Conservation (phyloP, 208 protist genomes). For the Eutreptiella sp. region DNA sequence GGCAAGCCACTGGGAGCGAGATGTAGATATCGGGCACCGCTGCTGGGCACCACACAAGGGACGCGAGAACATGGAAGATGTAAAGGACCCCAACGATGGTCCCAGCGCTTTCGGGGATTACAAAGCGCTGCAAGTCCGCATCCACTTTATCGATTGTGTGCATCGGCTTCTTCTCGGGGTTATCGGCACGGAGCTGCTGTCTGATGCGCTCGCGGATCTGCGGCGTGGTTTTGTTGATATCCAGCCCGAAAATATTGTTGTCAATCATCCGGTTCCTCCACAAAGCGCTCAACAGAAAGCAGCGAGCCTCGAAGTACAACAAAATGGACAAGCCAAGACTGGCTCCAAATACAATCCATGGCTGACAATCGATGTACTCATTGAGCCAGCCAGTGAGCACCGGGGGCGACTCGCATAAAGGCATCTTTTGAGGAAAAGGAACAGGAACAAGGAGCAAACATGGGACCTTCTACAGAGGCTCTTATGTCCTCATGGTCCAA, state of each 20-base stretch:
- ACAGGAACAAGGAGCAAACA: too few species aligned
- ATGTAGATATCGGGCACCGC: neutral
- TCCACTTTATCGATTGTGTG: constrained; percentile 25
- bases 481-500: too few species aligned
- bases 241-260: constrained; percentile 80
- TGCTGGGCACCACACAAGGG: constrained; percentile 28
- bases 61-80: constrained; percentile 53
- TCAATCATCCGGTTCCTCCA: constrained; percentile 56
- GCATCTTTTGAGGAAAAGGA: too few species aligned
- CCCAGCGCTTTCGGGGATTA: constrained; percentile 63
- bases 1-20: neutral
- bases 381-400: too few species aligned
- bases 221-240: constrained; percentile 87
- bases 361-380: too few species aligned
- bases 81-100: constrained; percentile 65
- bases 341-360: too few species aligned
- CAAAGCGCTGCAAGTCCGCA: constrained; percentile 34
- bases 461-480: too few species aligned
- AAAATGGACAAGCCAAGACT: too few species aligned
- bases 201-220: constrained; percentile 50
- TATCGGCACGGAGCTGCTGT: constrained; percentile 17
- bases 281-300: too few species aligned
- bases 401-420: too few species aligned
- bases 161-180: too few species aligned
- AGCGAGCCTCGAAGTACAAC: too few species aligned